Percentiles rank a stretch among this genome's conserved stretches.
Evolutionary conservation across 345 rosid species (phyloP).

Genomic region (Noccaea caerulescens): DNA sequence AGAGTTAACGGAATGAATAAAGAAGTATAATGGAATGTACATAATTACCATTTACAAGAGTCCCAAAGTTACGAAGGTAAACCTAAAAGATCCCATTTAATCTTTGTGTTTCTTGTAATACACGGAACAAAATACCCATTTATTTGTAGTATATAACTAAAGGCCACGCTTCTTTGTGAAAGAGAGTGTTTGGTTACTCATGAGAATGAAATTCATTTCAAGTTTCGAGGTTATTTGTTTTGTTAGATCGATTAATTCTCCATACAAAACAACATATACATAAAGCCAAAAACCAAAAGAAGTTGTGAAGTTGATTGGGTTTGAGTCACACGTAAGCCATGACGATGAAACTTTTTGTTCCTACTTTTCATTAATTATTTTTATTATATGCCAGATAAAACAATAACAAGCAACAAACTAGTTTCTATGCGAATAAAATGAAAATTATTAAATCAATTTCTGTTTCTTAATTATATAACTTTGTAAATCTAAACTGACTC

Average conservation of each 20-base stretch:
- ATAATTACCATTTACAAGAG: conserved; percentile 17
- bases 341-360: conserved; percentile 29
- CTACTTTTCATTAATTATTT: background rate
- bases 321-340: conserved; percentile 40
- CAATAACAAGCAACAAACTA: background rate
- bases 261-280: background rate
- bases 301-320: conserved; percentile 12
- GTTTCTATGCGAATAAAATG: background rate
- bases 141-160: background rate
- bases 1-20: conserved; percentile 30
- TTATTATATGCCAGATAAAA: background rate
- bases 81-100: background rate
- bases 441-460: background rate
- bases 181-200: background rate
- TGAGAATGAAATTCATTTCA: background rate
- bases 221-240: background rate
- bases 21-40: background rate
- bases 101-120: background rate
- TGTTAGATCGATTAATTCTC: background rate
- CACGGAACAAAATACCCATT: background rate
- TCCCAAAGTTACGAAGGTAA: conserved; percentile 9
- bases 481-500: background rate
- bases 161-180: background rate
- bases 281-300: conserved; percentile 6
- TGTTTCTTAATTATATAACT: background rate